Percentiles rank a stretch among this genome's conserved stretches.
phyloP scores from a whole-genome alignment of 2,329 filamentous ascomycete genomes.

The Pseudogymnoascus sp. region DNA sequence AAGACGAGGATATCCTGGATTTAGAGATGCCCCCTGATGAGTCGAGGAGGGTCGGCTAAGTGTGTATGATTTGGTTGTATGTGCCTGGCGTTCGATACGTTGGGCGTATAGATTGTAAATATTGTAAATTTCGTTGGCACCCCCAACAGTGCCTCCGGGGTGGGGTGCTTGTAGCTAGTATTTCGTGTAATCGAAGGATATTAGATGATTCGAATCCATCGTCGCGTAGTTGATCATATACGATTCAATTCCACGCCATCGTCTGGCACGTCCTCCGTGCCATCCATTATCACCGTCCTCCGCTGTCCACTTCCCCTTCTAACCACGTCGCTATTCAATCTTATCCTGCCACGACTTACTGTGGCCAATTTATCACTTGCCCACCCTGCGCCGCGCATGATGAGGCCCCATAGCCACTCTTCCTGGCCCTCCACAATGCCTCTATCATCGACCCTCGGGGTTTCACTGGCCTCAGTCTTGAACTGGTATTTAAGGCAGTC shows the following conservation, averaged over 20 bases:
- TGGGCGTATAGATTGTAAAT: not conserved
- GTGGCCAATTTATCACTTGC: constrained; percentile 48
- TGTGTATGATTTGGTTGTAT: not conserved
- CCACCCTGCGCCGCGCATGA: constrained; percentile 50
- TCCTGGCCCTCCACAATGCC: constrained; percentile 53
- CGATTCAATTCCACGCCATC: constrained; percentile 38
- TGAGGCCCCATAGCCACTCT: constrained; percentile 56
- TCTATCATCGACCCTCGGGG: constrained; percentile 53
- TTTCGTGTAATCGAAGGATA: constrained; percentile 2
- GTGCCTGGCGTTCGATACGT: constrained; percentile 10
- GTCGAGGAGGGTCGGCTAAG: not conserved
- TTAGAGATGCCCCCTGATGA: constrained; percentile 2
- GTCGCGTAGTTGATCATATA: constrained; percentile 13
- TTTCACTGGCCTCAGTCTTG: constrained; percentile 82
- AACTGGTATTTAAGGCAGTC: constrained; percentile 97
- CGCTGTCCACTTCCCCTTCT: constrained; percentile 27
- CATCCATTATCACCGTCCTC: constrained; percentile 38
- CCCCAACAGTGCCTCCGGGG: not conserved
- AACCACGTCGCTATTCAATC: constrained; percentile 31
- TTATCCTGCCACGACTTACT: constrained; percentile 50
- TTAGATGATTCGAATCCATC: not conserved
- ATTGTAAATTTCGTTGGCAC: not conserved
- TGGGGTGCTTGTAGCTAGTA: not conserved
- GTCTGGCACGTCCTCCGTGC: constrained; percentile 43
- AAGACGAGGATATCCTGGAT: constrained; percentile 12